phyloP scores from a whole-genome alignment of 768 basidiomycete species.

The Amanita inopinata region DNA sequence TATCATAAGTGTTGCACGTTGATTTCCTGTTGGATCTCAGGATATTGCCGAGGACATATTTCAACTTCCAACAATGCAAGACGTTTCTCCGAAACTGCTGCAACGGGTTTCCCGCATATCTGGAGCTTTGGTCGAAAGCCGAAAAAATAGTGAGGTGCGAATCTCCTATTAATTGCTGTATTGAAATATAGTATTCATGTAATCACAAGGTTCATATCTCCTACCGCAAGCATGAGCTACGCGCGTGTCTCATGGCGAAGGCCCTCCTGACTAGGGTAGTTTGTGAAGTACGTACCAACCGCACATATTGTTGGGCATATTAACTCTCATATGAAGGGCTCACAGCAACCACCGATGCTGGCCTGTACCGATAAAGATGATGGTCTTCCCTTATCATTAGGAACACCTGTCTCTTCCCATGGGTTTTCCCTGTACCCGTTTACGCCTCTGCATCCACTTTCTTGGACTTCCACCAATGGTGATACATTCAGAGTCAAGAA shows the following conservation, averaged over 20 bases:
- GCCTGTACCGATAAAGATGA: not conserved
- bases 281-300: constrained; percentile 34
- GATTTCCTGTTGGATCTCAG: constrained; percentile 19
- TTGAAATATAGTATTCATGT: not conserved
- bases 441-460: constrained; percentile 35
- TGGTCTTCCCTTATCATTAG: not conserved
- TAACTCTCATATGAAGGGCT: no score
- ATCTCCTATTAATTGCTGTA: not conserved
- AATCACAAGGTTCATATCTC: constrained; percentile 42
- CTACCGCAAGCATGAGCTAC: constrained; percentile 30
- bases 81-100: constrained; percentile 37
- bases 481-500: constrained; percentile 51
- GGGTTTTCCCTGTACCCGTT: constrained; percentile 66
- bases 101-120: constrained; percentile 61
- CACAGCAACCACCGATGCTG: constrained; percentile 11
- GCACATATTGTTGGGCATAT: no score
- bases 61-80: constrained; percentile 32
- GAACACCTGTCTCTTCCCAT: constrained; percentile 18
- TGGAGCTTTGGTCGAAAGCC: constrained; percentile 52
- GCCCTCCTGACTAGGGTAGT: constrained; percentile 43
- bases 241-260: constrained; percentile 34
- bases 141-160: constrained; percentile 14
- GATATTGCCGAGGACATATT: constrained; percentile 27
- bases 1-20: constrained; percentile 1
- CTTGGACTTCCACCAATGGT: constrained; percentile 35